These are phyloP conservation scores for Eucommia ulmoides DNA, from an alignment of 257 asterid species.

Conservation along the genomic window DNA sequence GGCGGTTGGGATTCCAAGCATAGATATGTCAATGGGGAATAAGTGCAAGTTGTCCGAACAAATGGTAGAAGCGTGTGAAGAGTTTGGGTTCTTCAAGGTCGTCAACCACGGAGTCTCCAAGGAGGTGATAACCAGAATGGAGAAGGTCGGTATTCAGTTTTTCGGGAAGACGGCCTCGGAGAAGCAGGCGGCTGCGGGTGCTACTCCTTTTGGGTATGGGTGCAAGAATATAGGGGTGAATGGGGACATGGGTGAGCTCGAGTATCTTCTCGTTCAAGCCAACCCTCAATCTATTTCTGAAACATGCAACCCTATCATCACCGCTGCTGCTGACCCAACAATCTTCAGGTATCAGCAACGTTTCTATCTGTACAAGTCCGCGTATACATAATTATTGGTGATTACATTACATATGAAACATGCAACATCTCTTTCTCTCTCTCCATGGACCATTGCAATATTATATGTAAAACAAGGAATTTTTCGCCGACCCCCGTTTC, in stretches of 20 bases:
- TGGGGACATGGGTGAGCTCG: conserved; percentile 74
- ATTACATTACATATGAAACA: too few relatives aligned
- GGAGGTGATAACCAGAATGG: conserved; percentile 27
- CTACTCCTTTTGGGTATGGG: conserved; percentile 67
- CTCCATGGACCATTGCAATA: too few relatives aligned
- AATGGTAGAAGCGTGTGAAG: neutral
- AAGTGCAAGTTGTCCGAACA: neutral
- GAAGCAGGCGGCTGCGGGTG: conserved; percentile 40
- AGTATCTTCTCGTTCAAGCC: conserved; percentile 48
- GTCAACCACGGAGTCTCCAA: conserved; percentile 14
- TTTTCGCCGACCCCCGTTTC: too few relatives aligned
- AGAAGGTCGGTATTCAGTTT: conserved; percentile 24
- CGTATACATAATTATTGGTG: too few relatives aligned
- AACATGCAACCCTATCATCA: conserved; percentile 30
- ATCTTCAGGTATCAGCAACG: conserved; percentile 66
- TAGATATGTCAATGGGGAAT: neutral
- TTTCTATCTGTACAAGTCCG: too few relatives aligned
- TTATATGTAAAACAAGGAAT: too few relatives aligned
- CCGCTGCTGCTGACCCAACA: conserved; percentile 27
- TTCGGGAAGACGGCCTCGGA: conserved; percentile 35
- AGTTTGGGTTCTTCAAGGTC: neutral
- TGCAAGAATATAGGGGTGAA: conserved; percentile 60
- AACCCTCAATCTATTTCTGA: conserved; percentile 23
- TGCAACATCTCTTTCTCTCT: too few relatives aligned
- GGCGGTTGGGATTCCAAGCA: neutral